Evolutionary conservation across 2,329 filamentous ascomycete species (phyloP), one percentile per base, ranked within the genome.

Genomic region (Drechmeria coniospora): DNA sequence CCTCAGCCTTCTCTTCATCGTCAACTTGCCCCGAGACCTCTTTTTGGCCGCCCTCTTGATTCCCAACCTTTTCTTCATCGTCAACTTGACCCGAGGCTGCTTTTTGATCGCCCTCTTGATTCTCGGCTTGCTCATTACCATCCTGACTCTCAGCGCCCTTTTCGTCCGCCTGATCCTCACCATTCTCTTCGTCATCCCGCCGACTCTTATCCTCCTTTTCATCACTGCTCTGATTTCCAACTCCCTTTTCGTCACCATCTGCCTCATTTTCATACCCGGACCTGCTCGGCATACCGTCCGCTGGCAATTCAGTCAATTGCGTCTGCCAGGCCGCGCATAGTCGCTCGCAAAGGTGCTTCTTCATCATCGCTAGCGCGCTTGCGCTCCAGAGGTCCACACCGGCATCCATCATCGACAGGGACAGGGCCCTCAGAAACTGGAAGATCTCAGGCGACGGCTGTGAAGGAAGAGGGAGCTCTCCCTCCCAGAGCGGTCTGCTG

Each of bases 371-470:
- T 2, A 86, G 67, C 1, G 80, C 79, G 2, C 62, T 59, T 3
- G 70, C 64, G 29, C 76, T 84, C 86, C 86, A 95, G 3, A 94
- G 51, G 47, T 94, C 87, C 25, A 68, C 59, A 0, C 86, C 86
- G 3, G 67, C 58, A 9, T 63, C 57, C 4, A 66, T 66, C 82
- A 94, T 92, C 5, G 64, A 59, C 25, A 57, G 54, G 4, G 70
- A 68, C 16, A 92, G 45, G 24, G 61, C 61, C 15, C 72, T 69
- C 26, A 94, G 44, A 30, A 92, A 74, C 33, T 65, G 68, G 45
- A 92, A 92, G 0, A 73, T 59, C 13, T 65, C 63, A 0, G 81
- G 74, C 0, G 82, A 87, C 1, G 83, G 83, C 42, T 90, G 81
- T 5, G 73, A 63, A 0, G 87, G 87, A 23, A 93, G 49, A 15